Evolutionary conservation across 169 alveolate species (phyloP).

Genomic region (Ichthyophthirius multifiliis): DNA sequence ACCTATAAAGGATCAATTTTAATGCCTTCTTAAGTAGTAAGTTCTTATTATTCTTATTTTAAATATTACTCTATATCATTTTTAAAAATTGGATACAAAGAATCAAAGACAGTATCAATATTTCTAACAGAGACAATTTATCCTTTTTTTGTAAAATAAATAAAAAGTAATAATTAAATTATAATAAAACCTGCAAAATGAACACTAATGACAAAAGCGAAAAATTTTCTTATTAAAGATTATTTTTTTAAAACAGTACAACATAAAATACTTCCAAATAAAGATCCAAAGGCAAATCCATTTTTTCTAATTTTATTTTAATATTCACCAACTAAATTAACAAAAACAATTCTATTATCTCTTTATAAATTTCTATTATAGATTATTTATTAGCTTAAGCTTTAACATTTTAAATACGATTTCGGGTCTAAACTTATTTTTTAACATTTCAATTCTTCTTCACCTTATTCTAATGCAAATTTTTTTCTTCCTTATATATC

Average conservation of each 20-base stretch:
- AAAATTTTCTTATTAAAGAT: not conserved
- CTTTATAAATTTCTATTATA: not conserved
- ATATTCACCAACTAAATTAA: not conserved
- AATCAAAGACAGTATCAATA: not conserved
- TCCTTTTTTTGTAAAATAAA: not conserved
- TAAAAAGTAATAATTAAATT: not conserved
- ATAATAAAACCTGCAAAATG: not conserved
- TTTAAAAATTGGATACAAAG: not conserved
- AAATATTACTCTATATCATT: too few species aligned
- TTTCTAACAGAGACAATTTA: constrained; percentile 5
- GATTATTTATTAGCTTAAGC: not conserved
- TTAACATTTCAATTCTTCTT: not conserved
- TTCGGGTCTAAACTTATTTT: not conserved
- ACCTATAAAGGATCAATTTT: too few species aligned
- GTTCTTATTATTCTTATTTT: too few species aligned
- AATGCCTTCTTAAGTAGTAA: too few species aligned
- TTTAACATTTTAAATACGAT: not conserved
- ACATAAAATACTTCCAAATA: not conserved
- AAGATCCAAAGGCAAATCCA: not conserved
- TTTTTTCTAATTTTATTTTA: not conserved
- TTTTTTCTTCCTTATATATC: not conserved
- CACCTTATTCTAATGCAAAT: not conserved
- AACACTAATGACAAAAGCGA: not conserved
- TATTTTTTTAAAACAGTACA: constrained; percentile 11
- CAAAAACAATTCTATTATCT: not conserved